A percentile compares a stretch with the other conserved stretches of the same genome.
Evolutionary conservation across 805 yeast genomes (phyloP).

Genomic region (Saccharomyces jurei): DNA sequence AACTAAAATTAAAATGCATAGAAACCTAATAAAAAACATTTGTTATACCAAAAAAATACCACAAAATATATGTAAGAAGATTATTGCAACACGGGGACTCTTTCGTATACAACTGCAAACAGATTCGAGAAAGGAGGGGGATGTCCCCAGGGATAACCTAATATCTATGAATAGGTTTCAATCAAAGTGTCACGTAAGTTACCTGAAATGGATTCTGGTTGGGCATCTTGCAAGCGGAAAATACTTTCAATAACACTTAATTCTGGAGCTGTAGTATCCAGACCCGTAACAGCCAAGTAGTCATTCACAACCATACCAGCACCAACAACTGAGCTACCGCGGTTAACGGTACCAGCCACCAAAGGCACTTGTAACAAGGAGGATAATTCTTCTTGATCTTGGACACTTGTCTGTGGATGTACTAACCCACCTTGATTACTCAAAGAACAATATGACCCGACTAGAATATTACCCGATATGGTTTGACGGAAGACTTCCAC

Average conservation of each 20-base stretch:
- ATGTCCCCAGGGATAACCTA: slow-evolving; percentile 1
- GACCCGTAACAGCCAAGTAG: slow-evolving; percentile 94
- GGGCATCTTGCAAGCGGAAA: slow-evolving; percentile 86
- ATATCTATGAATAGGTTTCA: slow-evolving; percentile 69
- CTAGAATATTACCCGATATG: slow-evolving; percentile 94
- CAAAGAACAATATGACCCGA: slow-evolving; percentile 90
- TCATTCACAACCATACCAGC: slow-evolving; percentile 99
- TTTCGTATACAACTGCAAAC: background rate
- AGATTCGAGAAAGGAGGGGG: background rate
- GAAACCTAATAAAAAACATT: background rate
- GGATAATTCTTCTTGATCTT: slow-evolving; percentile 96
- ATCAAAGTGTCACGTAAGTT: slow-evolving; percentile 85
- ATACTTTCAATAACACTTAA: slow-evolving; percentile 93
- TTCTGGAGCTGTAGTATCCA: slow-evolving; percentile 98
- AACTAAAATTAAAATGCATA: background rate
- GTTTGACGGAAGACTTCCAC: slow-evolving; percentile 99
- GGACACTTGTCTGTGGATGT: slow-evolving; percentile 94
- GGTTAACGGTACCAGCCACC: slow-evolving; percentile 96
- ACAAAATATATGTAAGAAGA: background rate
- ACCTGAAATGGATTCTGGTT: slow-evolving; percentile 77
- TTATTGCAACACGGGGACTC: background rate
- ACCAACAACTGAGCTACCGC: slow-evolving; percentile 96
- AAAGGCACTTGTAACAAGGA: slow-evolving; percentile 93
- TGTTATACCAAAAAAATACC: background rate
- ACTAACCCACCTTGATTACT: slow-evolving; percentile 98